A percentile compares a stretch with the other conserved stretches of the same genome.
Conservation (phyloP, 78 protist genomes). For the Acrasis kona region DNA sequence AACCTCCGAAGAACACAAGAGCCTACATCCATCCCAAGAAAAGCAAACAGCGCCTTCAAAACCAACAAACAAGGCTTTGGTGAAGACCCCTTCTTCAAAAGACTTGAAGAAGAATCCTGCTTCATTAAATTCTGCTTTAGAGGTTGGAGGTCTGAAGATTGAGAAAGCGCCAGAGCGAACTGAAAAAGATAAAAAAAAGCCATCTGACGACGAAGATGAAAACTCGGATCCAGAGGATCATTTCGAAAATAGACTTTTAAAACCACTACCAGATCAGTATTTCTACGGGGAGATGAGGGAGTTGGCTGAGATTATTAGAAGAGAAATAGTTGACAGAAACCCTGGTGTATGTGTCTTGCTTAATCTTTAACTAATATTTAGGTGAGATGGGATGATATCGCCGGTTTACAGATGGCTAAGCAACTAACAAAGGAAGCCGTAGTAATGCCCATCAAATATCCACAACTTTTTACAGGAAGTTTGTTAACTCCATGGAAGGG, state of each 20-base stretch:
- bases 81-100: no score
- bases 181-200: not conserved
- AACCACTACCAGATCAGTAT: not conserved
- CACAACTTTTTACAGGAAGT: conserved; percentile 54
- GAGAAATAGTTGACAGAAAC: conserved; percentile 34
- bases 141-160: not conserved
- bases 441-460: conserved; percentile 62
- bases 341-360: no score
- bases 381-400: conserved; percentile 58
- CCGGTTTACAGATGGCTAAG: conserved; percentile 49
- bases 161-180: not conserved
- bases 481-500: conserved; percentile 75
- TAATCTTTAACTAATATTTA: no score
- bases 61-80: no score
- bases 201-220: not conserved
- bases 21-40: not conserved
- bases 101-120: not conserved
- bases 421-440: conserved; percentile 62
- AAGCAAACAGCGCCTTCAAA: not conserved
- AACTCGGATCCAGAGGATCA: not conserved
- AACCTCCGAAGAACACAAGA: not conserved
- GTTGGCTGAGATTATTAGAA: not conserved
- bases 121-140: not conserved
- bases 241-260: not conserved
- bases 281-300: not conserved